Conservation (phyloP, 352 stramenopile genomes). For the Blastocystis sp. region DNA sequence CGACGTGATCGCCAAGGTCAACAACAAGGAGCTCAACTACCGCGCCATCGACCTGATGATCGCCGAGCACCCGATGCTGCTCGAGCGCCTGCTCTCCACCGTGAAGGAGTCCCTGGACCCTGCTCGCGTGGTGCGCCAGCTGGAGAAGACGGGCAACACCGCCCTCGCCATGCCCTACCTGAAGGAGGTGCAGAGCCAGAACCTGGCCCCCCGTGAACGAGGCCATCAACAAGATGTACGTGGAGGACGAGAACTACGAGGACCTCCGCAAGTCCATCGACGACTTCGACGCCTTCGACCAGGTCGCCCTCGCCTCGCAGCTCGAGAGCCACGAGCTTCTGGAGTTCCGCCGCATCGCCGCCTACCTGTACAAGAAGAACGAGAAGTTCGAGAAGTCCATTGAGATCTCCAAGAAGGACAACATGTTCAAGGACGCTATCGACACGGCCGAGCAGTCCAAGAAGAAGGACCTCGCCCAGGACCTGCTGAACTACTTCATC, state of each 20-base stretch:
- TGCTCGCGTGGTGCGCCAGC: slow-evolving; percentile 93
- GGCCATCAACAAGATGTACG: slow-evolving; percentile 91
- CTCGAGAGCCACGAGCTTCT: slow-evolving; percentile 97
- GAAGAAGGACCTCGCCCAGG: slow-evolving; percentile 90
- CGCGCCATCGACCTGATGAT: slow-evolving; percentile 98
- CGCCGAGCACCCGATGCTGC: slow-evolving; percentile 89
- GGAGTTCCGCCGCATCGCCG: slow-evolving; percentile 97
- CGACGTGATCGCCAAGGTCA: slow-evolving; percentile 96
- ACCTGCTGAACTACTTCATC: slow-evolving; percentile 97
- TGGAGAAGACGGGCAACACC: slow-evolving; percentile 89
- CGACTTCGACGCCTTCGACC: slow-evolving; percentile 98
- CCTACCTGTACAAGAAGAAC: slow-evolving; percentile 98
- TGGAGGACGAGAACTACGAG: slow-evolving; percentile 97
- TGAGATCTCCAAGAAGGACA: slow-evolving; percentile 96
- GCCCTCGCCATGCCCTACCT: slow-evolving; percentile 93
- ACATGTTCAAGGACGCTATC: slow-evolving; percentile 99
- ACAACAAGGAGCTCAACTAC: slow-evolving; percentile 99
- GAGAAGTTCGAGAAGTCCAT: slow-evolving; percentile 95
- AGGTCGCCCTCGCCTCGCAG: slow-evolving; percentile 94
- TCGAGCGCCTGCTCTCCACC: slow-evolving; percentile 93
- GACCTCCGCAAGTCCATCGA: slow-evolving; percentile 92
- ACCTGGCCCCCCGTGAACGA: slow-evolving; percentile 97
- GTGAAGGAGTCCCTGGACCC: slow-evolving; percentile 96
- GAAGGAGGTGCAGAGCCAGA: slow-evolving; percentile 96
- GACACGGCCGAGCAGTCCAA: slow-evolving; percentile 93